Evolutionary conservation across 75 land plant genomes (phyloP).

Genomic region (Picea glauca): DNA sequence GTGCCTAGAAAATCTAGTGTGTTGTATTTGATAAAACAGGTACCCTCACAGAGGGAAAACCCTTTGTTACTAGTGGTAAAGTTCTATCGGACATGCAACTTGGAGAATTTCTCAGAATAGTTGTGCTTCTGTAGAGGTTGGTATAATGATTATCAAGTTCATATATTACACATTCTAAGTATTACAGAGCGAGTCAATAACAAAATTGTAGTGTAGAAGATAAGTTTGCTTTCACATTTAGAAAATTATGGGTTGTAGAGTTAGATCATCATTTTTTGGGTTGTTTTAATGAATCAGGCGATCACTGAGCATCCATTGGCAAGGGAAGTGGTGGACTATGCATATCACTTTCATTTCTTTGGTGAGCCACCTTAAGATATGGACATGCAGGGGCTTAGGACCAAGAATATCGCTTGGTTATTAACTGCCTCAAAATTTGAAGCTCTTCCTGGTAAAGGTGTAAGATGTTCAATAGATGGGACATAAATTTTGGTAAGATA

Average conservation of each 20-base stretch:
- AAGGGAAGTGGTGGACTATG: conserved; percentile 74
- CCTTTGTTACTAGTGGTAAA: conserved; percentile 66
- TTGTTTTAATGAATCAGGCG: conserved; percentile 30
- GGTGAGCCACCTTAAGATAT: conserved; percentile 20
- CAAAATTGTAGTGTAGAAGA: background rate
- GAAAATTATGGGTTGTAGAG: background rate
- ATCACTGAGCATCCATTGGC: conserved; percentile 89
- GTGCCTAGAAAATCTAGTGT: conserved; percentile 82
- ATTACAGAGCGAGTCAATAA: background rate
- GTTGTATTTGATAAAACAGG: conserved; percentile 97
- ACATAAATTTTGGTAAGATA: conserved; percentile 43
- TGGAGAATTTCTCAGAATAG: conserved; percentile 72
- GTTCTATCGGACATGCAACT: conserved; percentile 61
- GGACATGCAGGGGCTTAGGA: conserved; percentile 13
- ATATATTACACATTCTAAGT: background rate
- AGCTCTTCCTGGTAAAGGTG: conserved; percentile 65
- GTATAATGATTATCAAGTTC: conserved; percentile 3
- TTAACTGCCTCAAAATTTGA: conserved; percentile 47
- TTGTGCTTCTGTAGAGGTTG: conserved; percentile 97
- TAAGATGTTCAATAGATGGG: conserved; percentile 42
- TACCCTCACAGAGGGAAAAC: conserved; percentile 89
- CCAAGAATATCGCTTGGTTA: conserved; percentile 17
- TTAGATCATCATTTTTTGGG: background rate
- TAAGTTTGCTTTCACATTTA: background rate
- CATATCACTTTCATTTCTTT: conserved; percentile 36